Evolutionary conservation across 1,284 basidiomycete genomes (phyloP), one percentile per base, ranked within the genome.

Genomic region (Ustilago xerochloae): DNA sequence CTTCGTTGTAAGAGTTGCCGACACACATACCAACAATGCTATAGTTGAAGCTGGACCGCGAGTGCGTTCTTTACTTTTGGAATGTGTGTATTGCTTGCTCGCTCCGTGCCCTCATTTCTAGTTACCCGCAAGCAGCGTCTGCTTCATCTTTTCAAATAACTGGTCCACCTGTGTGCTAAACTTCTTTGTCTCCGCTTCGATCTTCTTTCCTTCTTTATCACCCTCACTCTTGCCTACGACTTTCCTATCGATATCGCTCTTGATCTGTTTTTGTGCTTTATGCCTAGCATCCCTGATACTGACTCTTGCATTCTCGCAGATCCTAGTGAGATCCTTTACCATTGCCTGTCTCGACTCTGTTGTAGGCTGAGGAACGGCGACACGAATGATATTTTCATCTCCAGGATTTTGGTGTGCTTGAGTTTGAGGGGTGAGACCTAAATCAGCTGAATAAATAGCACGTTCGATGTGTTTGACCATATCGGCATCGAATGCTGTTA

Each of bases 391-490:
- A 56, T 71, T 79, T 29, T 79, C 80, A 16, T 81, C 75, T n/a
- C 67, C 79, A 2, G 64, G 65, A 15, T 59, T 55, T 32, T 50
- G 48, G 35, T 58, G 20, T 30, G 73, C 32, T 57, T 64, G 53
- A 28, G 63, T 29, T 33, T 82, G 81, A 4, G 82, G 82, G 8
- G 80, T 67, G 24, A 84, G 58, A 36, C 73, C 76, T 10, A 81
- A 64, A 35, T 82, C 43, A 4, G 79, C 68, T 0, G 68, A 50
- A 59, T 84, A 81, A 63, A 84, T 81, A 22, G 75, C 81, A 2
- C 77, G 59, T 65, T 84, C 81, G 38, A 84, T 81, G 51, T 79
- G 72, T 60, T 84, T 84, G 46, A 83, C 33, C 55, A 70, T 71
- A 10, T 72, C 72, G 2, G 71, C 50, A 20, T 84, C 82, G 43